These are phyloP conservation scores for Globisporangium uncinulatum DNA, from an alignment of 352 stramenopile species.

Conservation along the genomic window DNA sequence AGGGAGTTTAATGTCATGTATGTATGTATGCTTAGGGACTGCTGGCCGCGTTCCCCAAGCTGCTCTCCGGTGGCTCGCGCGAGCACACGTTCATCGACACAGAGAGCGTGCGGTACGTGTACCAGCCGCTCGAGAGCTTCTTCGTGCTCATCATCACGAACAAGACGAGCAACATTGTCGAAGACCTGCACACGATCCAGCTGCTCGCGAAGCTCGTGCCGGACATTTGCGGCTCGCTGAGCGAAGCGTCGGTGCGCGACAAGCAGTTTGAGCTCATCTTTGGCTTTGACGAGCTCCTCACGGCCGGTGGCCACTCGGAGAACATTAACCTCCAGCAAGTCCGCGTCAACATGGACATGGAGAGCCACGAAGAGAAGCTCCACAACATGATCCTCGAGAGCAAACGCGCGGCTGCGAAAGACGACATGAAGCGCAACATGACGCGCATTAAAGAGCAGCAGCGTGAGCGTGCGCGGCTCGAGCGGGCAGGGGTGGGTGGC, in stretches of 20 bases:
- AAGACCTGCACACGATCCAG: slow-evolving; percentile 98
- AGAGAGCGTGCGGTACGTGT: slow-evolving; percentile 98
- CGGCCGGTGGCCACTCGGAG: slow-evolving; percentile 96
- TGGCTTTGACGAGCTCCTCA: slow-evolving; percentile 99
- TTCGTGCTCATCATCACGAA: slow-evolving; percentile 99
- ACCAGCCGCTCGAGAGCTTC: slow-evolving; percentile 97
- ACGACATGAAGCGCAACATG: slow-evolving; percentile 88
- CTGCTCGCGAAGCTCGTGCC: slow-evolving; percentile 97
- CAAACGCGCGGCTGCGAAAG: slow-evolving; percentile 88
- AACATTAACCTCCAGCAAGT: slow-evolving; percentile 92
- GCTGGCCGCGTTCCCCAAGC: slow-evolving; percentile 98
- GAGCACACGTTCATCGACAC: slow-evolving; percentile 99
- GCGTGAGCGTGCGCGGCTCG: slow-evolving; percentile 70
- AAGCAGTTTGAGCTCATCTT: slow-evolving; percentile 99
- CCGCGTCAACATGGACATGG: slow-evolving; percentile 98
- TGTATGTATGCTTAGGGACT: slow-evolving; percentile 61
- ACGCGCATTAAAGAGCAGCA: slow-evolving; percentile 86
- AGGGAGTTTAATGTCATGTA: neutral
- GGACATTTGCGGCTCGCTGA: slow-evolving; percentile 91
- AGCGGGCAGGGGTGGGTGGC: slow-evolving; percentile 65
- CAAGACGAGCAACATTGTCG: slow-evolving; percentile 99
- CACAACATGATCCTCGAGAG: slow-evolving; percentile 97
- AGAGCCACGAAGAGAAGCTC: slow-evolving; percentile 99
- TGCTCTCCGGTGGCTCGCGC: slow-evolving; percentile 89
- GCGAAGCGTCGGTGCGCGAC: slow-evolving; percentile 93